Conservation (phyloP, 2,329 filamentous ascomycete genomes). For the Colletotrichum liaoningense region DNA sequence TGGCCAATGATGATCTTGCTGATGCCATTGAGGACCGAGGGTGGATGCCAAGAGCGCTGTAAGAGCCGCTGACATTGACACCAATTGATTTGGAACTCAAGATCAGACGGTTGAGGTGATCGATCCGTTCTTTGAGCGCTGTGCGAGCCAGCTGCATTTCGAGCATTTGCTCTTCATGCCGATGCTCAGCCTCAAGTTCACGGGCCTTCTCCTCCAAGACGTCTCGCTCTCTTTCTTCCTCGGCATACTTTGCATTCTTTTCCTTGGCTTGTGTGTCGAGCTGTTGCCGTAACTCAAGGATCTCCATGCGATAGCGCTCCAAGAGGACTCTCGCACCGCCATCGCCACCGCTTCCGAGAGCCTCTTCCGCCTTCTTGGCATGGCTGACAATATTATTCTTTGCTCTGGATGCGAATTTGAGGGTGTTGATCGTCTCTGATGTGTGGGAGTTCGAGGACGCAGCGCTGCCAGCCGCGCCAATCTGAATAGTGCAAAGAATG, state of each 20-base stretch:
- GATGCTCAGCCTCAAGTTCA: conserved; percentile 83
- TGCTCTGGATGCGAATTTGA: conserved; percentile 95
- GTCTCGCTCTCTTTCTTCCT: conserved; percentile 71
- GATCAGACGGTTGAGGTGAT: conserved; percentile 95
- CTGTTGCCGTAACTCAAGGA: conserved; percentile 82
- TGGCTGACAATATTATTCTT: conserved; percentile 99
- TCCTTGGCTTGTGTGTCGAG: conserved; percentile 84
- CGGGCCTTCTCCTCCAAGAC: conserved; percentile 78
- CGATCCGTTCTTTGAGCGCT: conserved; percentile 95
- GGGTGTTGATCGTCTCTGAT: conserved; percentile 90
- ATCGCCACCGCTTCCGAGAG: conserved; percentile 82
- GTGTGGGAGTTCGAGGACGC: conserved; percentile 81
- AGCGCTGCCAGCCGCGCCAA: conserved; percentile 79
- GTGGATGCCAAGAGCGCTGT: conserved; percentile 71
- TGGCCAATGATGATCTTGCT: conserved; percentile 76
- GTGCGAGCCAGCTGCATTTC: conserved; percentile 98
- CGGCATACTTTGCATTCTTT: conserved; percentile 70
- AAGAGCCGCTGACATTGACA: conserved; percentile 83
- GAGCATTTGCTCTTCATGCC: conserved; percentile 96
- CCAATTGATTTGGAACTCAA: conserved; percentile 95
- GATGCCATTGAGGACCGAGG: conserved; percentile 64
- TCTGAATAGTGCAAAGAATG: conserved; percentile 96
- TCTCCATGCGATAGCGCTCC: conserved; percentile 94
- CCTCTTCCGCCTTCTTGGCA: conserved; percentile 94
- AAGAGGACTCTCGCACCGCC: conserved; percentile 87